Percentiles rank a stretch among this genome's conserved stretches.
These are phyloP conservation scores for Nicotiana attenuata DNA, from an alignment of 257 asterid species.

Conservation along the genomic window DNA sequence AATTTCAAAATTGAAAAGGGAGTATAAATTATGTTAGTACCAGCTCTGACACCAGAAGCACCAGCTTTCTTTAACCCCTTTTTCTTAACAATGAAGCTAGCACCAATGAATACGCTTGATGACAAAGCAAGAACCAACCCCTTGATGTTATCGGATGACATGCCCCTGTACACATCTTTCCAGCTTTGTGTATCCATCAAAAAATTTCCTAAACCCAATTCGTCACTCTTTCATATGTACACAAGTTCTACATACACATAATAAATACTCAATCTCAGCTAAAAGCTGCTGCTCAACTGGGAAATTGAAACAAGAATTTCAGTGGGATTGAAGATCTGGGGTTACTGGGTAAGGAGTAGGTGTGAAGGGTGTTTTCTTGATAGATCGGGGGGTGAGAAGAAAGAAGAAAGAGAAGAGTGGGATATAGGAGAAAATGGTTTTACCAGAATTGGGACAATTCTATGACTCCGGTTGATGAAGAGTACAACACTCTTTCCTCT, in stretches of 20 bases:
- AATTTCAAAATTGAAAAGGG: background rate
- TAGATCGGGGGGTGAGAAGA: background rate
- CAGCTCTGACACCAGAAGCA: constrained; percentile 76
- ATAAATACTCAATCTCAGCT: background rate
- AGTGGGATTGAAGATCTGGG: background rate
- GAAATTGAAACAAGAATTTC: too few relatives aligned
- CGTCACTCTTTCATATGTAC: background rate
- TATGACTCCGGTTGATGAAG: background rate
- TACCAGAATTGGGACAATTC: background rate
- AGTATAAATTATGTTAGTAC: constrained; percentile 18
- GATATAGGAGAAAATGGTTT: background rate
- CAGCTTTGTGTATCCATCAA: constrained; percentile 11
- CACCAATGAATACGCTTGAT: constrained; percentile 74
- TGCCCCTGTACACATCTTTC: constrained; percentile 52
- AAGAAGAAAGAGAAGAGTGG: background rate
- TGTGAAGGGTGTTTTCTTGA: background rate
- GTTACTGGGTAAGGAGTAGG: background rate
- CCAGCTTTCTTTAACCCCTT: constrained; percentile 87
- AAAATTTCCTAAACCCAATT: background rate
- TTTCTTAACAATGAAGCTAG: constrained; percentile 87
- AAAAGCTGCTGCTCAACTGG: background rate
- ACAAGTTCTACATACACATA: background rate
- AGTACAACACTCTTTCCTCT: background rate
- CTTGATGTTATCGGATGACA: constrained; percentile 70
- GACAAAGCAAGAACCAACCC: constrained; percentile 73